These are phyloP conservation scores for Populus ilicifolia DNA, from an alignment of 345 rosid genomes.

Conservation along the genomic window DNA sequence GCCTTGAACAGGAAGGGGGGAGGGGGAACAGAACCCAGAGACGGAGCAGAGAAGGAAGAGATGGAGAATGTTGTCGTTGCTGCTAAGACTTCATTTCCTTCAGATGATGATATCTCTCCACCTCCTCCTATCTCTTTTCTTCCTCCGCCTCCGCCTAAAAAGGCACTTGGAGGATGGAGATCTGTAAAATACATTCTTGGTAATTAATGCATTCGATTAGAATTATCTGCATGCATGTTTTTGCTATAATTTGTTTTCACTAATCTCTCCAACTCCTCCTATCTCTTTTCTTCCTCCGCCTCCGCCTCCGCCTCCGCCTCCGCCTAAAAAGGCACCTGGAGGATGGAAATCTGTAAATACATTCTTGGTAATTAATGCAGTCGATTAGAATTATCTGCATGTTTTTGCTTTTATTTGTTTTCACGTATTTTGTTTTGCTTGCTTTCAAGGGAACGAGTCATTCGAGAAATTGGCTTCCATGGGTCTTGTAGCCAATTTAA, in stretches of 20 bases:
- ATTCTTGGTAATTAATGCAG: constrained; percentile 31
- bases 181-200: constrained; percentile 43
- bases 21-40: background rate
- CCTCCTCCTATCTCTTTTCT: background rate
- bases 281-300: background rate
- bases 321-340: constrained; percentile 14
- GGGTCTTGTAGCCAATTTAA: constrained; percentile 53
- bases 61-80: background rate
- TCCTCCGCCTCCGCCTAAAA: background rate
- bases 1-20: background rate
- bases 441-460: constrained; percentile 51
- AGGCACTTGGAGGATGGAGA: constrained; percentile 41
- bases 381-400: too few species aligned
- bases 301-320: background rate
- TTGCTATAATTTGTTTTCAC: background rate
- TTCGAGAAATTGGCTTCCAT: constrained; percentile 76
- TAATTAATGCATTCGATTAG: background rate
- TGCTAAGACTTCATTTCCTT: background rate
- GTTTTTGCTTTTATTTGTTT: background rate
- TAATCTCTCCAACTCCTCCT: background rate
- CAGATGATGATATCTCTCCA: background rate
- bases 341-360: constrained; percentile 47
- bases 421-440: background rate
- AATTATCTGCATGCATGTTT: background rate
- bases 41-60: background rate